Conservation (phyloP, 176 grass and related monocot species). For the Cenchrus fungigraminus region DNA sequence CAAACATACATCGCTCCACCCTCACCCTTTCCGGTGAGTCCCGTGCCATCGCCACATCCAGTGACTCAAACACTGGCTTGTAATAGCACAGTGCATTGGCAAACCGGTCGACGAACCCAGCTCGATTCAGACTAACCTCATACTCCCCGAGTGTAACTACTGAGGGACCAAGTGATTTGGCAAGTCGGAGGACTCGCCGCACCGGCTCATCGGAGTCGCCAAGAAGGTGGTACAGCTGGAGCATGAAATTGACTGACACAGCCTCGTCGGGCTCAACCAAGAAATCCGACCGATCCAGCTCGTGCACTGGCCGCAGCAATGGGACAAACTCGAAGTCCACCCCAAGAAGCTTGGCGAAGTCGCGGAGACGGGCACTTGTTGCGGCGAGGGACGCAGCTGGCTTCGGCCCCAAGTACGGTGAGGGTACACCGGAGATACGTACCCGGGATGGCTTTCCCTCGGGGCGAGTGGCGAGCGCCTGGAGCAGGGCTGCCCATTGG, state of each 20-base stretch:
- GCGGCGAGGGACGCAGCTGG: slow-evolving; percentile 73
- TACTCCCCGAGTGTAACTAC: slow-evolving; percentile 92
- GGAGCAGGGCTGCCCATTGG: slow-evolving; percentile 95
- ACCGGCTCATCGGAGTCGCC: slow-evolving; percentile 72
- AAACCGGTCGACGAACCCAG: slow-evolving; percentile 68
- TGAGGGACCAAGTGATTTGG: slow-evolving; percentile 67
- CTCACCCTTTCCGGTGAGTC: slow-evolving; percentile 63
- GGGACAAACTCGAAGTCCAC: slow-evolving; percentile 94
- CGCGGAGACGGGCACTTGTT: slow-evolving; percentile 73
- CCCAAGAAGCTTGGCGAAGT: slow-evolving; percentile 80
- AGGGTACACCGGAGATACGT: slow-evolving; percentile 90
- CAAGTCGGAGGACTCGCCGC: slow-evolving; percentile 54
- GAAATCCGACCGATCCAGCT: slow-evolving; percentile 70
- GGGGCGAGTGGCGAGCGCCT: slow-evolving; percentile 91
- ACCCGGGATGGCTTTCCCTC: slow-evolving; percentile 75
- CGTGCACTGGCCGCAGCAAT: slow-evolving; percentile 70
- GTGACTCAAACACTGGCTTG: slow-evolving; percentile 74
- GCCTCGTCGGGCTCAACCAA: slow-evolving; percentile 68
- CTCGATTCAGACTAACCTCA: slow-evolving; percentile 73
- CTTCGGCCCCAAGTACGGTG: slow-evolving; percentile 65
- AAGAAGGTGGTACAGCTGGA: slow-evolving; percentile 80
- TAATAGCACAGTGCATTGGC: slow-evolving; percentile 79
- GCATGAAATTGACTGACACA: slow-evolving; percentile 96
- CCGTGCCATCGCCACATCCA: slow-evolving; percentile 80
- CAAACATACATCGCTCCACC: slow-evolving; percentile 82